A percentile compares a stretch with the other conserved stretches of the same genome.
Conservation (phyloP, 2,329 filamentous ascomycete species). For the Neoscytalidium dimidiatum region DNA sequence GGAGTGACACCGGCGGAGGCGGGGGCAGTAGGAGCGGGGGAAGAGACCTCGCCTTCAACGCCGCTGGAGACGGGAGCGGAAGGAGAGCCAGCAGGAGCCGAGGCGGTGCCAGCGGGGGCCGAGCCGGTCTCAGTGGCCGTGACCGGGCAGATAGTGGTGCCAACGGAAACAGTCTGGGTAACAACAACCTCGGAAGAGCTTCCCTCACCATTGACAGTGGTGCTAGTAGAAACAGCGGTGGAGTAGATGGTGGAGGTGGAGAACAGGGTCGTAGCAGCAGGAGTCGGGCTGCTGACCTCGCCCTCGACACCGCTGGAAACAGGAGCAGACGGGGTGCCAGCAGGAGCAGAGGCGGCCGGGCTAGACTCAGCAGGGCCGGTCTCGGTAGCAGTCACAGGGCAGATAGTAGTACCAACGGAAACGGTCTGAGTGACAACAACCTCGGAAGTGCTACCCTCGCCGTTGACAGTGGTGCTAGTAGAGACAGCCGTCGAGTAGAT, state of each 20-base stretch:
- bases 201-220: background rate
- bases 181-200: slow-evolving; percentile 20
- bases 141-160: slow-evolving; percentile 23
- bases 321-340: background rate
- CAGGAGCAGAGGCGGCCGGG: background rate
- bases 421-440: slow-evolving; percentile 14
- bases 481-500: background rate
- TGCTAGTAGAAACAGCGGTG: background rate
- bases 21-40: slow-evolving; percentile 19
- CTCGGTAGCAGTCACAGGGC: slow-evolving; percentile 15
- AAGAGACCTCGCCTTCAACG: background rate
- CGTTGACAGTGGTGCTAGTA: background rate
- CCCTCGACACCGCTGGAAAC: slow-evolving; percentile 6
- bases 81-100: slow-evolving; percentile 24
- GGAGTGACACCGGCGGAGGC: slow-evolving; percentile 25
- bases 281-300: too few relatives aligned
- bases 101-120: slow-evolving; percentile 17
- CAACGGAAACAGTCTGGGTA: slow-evolving; percentile 6
- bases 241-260: slow-evolving; percentile 33
- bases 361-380: background rate
- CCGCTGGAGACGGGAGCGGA: background rate
- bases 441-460: slow-evolving; percentile 19
- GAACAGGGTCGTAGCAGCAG: too few relatives aligned
- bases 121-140: slow-evolving; percentile 20
- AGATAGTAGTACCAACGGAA: slow-evolving; percentile 44